These are phyloP conservation scores for Hymenoscyphus fructigenus DNA, from an alignment of 2,329 filamentous ascomycete genomes.

Conservation along the genomic window DNA sequence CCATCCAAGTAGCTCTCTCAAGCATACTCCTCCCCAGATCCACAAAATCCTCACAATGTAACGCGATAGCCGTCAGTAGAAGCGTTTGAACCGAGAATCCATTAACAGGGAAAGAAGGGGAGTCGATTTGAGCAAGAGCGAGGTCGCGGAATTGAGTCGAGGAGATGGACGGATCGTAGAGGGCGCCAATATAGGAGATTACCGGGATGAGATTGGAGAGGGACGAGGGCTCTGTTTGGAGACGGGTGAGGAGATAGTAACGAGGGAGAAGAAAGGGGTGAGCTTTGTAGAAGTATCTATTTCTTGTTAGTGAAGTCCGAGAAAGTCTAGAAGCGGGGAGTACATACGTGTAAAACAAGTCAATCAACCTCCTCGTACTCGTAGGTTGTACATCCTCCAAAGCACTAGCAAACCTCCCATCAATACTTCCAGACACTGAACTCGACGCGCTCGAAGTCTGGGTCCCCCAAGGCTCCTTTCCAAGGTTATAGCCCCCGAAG, in stretches of 20 bases:
- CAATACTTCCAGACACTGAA: conserved; percentile 12
- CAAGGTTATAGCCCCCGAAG: neutral
- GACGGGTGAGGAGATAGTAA: conserved; percentile 35
- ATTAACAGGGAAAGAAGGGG: conserved; percentile 31
- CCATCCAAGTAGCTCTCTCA: conserved; percentile 54
- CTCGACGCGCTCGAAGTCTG: conserved; percentile 23
- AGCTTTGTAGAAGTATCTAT: conserved; percentile 37
- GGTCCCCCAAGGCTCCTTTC: conserved; percentile 7
- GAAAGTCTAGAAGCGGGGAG: conserved; percentile 8
- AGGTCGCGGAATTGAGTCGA: conserved; percentile 37
- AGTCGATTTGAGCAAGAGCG: conserved; percentile 27
- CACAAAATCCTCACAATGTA: conserved; percentile 38
- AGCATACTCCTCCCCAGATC: conserved; percentile 33
- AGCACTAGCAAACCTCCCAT: conserved; percentile 1
- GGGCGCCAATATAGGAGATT: conserved; percentile 42
- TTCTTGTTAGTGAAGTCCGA: conserved; percentile 27
- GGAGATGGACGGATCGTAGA: conserved; percentile 36
- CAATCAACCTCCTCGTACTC: conserved; percentile 27
- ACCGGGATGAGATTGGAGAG: conserved; percentile 34
- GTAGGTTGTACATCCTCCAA: conserved; percentile 9
- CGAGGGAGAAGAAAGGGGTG: conserved; percentile 41
- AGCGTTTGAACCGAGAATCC: conserved; percentile 40
- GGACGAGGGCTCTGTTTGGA: conserved; percentile 37
- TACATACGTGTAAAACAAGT: conserved; percentile 30
- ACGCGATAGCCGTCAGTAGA: conserved; percentile 40